Evolutionary conservation across 2,329 filamentous ascomycete species (phyloP), one percentile per base, ranked within the genome.

Genomic region (Claviceps maximensis): DNA sequence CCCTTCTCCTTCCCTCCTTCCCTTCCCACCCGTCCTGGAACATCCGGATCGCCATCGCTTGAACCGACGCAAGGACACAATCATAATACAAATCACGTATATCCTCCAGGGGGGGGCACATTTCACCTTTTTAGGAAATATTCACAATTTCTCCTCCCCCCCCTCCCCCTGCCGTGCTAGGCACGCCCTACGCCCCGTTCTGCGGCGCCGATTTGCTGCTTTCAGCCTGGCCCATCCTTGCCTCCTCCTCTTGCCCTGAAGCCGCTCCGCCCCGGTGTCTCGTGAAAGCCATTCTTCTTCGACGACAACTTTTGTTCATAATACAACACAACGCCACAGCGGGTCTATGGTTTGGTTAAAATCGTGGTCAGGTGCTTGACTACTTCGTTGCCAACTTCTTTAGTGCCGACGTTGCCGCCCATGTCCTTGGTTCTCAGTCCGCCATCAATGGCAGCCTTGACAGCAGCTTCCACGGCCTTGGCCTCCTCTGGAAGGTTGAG

Each of bases 391-490:
- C 89, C 89, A 40, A 71, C 85, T 63, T 93, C 82, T 53, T 57
- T 55, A 5, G 91, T 97, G 58, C 76, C 80, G 12, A 83, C 76
- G 52, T 70, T 79, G 54, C 93, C 91, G 48, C 88, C 89, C 60
- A 97, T 86, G 67, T 97, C 91, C 66, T 80, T 84, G 17, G 91
- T 96, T 57, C 82, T 77, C 48, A 90, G 70, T 38, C 88, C 88
- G 52, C 74, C 78, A 67, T 96, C 89, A 58, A 96, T 85, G 50
- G 87, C 85, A 53, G 77, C 80, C 65, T 80, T 79, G 50, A 95
- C 89, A 3, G 90, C 89, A 55, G 83, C 77, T 72, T 96, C 89
- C 57, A 96, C 81, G 49, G 83, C 81, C 56, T 80, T 77, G 36
- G 90, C 86, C 69, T 96, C 84, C 50, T 81, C 76, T 31, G 86